Conservation (phyloP, 1,139 yeast genomes). For the Yamadazyma sp. region DNA sequence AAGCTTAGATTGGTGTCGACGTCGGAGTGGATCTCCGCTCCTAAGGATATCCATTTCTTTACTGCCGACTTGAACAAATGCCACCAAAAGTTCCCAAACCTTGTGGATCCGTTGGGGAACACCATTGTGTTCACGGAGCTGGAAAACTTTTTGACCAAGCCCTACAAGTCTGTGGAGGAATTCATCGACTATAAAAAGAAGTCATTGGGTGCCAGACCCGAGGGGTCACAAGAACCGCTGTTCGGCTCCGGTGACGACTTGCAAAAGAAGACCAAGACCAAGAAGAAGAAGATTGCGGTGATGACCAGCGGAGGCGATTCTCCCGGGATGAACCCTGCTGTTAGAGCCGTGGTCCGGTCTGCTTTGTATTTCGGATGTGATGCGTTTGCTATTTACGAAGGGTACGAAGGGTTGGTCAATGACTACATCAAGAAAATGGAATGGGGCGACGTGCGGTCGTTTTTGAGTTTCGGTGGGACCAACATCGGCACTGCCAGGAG, state of each 20-base stretch:
- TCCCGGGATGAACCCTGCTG: conserved; percentile 85
- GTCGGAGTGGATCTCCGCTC: conserved; percentile 14
- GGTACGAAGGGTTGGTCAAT: conserved; percentile 72
- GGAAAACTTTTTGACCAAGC: conserved; percentile 6
- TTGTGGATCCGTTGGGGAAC: conserved; percentile 18
- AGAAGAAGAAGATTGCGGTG: conserved; percentile 62
- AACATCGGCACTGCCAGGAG: conserved; percentile 81
- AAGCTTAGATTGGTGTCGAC: conserved; percentile 53
- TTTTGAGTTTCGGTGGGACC: conserved; percentile 76
- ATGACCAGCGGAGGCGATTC: conserved; percentile 91
- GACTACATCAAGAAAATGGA: conserved; percentile 62
- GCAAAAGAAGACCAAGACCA: no score
- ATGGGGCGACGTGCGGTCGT: conserved; percentile 79
- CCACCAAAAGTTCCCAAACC: conserved; percentile 27
- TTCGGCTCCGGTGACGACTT: no score
- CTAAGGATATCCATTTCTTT: conserved; percentile 49
- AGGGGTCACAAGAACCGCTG: no score
- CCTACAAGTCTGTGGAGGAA: conserved; percentile 8
- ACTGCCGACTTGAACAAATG: conserved; percentile 47
- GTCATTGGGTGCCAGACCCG: conserved; percentile 2
- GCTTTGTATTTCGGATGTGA: conserved; percentile 72
- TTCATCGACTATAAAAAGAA: conserved; percentile 12
- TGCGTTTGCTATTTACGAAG: conserved; percentile 73
- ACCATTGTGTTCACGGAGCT: conserved; percentile 9
- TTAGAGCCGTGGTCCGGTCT: conserved; percentile 75